phyloP scores from a whole-genome alignment of 2,329 filamentous ascomycete genomes.

The Coleophoma crateriformis region DNA sequence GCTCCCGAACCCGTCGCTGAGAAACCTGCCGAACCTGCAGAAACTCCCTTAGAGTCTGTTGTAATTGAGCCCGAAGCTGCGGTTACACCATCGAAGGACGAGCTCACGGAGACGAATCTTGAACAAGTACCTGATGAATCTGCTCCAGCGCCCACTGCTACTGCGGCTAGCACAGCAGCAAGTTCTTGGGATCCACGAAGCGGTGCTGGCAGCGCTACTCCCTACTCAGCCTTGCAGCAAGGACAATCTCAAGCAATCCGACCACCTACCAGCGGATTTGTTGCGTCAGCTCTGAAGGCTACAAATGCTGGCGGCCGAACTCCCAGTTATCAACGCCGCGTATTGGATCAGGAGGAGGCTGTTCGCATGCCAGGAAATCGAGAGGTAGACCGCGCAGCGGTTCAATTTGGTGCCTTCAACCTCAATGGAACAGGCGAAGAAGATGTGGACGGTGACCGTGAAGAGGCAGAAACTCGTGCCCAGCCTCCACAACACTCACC shows the following conservation, averaged over 20 bases:
- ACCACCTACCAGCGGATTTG: conserved; percentile 66
- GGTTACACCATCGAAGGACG: conserved; percentile 68
- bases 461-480: conserved; percentile 90
- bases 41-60: conserved; percentile 19
- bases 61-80: conserved; percentile 35
- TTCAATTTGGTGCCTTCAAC: conserved; percentile 95
- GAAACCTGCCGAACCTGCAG: conserved; percentile 33
- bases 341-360: conserved; percentile 93
- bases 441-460: conserved; percentile 89
- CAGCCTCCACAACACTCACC: conserved; percentile 94
- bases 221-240: conserved; percentile 58
- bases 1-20: conserved; percentile 27
- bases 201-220: conserved; percentile 55
- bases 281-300: conserved; percentile 77
- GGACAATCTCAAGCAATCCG: conserved; percentile 44
- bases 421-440: conserved; percentile 72
- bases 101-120: conserved; percentile 86
- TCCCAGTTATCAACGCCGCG: conserved; percentile 76
- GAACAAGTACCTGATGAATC: conserved; percentile 85
- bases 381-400: conserved; percentile 84
- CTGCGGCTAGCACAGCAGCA: conserved; percentile 81
- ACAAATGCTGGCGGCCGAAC: conserved; percentile 57
- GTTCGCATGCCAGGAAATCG: conserved; percentile 98
- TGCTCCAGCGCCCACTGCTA: conserved; percentile 69
- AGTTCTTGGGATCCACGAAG: conserved; percentile 76